A percentile compares a stretch with the other conserved stretches of the same genome.
Evolutionary conservation across 192 early-diverging fungal genomes (phyloP).

Genomic region (Rhizophagus prolifer): DNA sequence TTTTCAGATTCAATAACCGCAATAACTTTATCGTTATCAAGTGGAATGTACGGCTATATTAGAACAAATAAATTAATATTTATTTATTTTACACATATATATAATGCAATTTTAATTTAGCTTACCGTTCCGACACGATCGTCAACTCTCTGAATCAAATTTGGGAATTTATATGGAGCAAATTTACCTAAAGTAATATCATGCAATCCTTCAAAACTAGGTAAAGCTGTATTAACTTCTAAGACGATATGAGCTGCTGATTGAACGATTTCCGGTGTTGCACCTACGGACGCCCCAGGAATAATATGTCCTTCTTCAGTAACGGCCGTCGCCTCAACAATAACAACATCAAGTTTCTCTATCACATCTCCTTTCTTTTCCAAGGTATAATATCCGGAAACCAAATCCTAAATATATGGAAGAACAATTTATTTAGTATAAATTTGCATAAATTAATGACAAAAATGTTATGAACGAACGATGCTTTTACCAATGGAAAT

Average conservation of each 20-base stretch:
- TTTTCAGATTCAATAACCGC: constrained; percentile 39
- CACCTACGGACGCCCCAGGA: constrained; percentile 45
- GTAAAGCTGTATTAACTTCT: constrained; percentile 46
- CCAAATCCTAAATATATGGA: constrained; percentile 9
- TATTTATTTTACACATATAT: neutral
- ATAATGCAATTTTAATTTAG: neutral
- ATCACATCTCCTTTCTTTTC: constrained; percentile 12
- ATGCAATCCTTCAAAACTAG: constrained; percentile 45
- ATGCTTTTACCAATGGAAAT: constrained; percentile 35
- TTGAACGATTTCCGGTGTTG: constrained; percentile 43
- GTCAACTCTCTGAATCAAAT: constrained; percentile 41
- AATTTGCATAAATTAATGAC: neutral
- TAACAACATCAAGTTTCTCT: constrained; percentile 40
- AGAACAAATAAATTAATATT: neutral
- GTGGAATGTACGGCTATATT: constrained; percentile 37
- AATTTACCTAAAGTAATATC: constrained; percentile 35
- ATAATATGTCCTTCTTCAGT: constrained; percentile 45
- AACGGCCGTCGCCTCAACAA: constrained; percentile 45
- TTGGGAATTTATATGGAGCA: constrained; percentile 43
- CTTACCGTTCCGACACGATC: constrained; percentile 40
- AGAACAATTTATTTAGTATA: neutral
- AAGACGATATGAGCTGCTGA: constrained; percentile 43
- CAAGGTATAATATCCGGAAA: constrained; percentile 24
- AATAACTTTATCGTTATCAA: constrained; percentile 41
- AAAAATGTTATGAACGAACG: neutral